Base-by-base conservation (phyloP, 2,329 filamentous ascomycete genomes). In the Arthrobotrys sinensis region DNA sequence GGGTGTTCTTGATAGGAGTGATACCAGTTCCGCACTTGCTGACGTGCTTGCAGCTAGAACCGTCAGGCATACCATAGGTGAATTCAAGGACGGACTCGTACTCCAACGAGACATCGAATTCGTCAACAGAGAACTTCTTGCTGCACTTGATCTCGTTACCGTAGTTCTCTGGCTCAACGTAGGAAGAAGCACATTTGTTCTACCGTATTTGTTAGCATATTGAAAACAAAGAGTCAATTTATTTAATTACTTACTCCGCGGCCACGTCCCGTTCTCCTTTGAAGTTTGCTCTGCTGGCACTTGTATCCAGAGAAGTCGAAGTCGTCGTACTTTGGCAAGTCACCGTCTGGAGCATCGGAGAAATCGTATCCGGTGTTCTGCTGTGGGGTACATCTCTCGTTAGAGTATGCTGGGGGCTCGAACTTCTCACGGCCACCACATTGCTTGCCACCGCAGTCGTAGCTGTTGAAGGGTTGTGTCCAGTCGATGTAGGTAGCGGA, bases 31-130 rank as follows among this genome's bases (percentile, higher is more conserved):
- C 89, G 89, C 93, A 96, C 65, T 87, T 83, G 80, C 89, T 86
- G 80, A 89, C 90, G 82, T 96, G 92, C 86, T 92, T 95, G 90
- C 95, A 98, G 77, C 85, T 89, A 12, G 89, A 91, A 81, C 92
- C 92, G 84, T 95, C 93, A 1, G 90, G 88, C 93, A 97, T 97
- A 82, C 87, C 88, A 86, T 95, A 97, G 87, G 93, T 89, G 86
- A 97, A 93, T 85, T 95, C 90, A 67, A 98, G 86, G 81, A 89
- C 90, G 85, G 95, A 91, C 83, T 91, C 90, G 83, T 93, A 90
- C 66, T 88, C 86, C 81, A 87, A 84, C 43, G 85, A 83, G 53
- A 85, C 84, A 70, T 85, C 84, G 75, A 85, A 82, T 62, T 83
- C 83, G 57, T 83, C 81, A 76, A 85, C 85, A 75, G 86, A 86